Conservation (phyloP, 805 yeast genomes). For the Saturnispora mendoncae region DNA sequence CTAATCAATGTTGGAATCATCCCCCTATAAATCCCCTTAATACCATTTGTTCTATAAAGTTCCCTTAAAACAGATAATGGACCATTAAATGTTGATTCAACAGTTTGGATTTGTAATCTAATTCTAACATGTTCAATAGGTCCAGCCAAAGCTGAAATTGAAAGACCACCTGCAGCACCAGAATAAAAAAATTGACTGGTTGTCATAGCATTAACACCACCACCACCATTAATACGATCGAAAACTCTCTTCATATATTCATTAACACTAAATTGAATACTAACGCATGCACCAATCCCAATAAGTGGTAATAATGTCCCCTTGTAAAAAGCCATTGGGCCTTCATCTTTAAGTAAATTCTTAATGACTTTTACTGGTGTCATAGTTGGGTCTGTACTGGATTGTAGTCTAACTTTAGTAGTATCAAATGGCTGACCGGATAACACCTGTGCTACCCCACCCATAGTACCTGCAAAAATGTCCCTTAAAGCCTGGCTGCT, state of each 20-base stretch:
- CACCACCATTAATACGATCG: constrained; percentile 33
- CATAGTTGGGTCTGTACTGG: constrained; percentile 63
- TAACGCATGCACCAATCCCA: constrained; percentile 97
- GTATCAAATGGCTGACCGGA: constrained; percentile 97
- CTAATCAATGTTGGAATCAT: constrained; percentile 72
- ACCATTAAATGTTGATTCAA: constrained; percentile 41
- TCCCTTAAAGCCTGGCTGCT: constrained; percentile 55
- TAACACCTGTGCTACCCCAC: constrained; percentile 92
- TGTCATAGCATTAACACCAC: constrained; percentile 38
- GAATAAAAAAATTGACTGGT: constrained; percentile 65
- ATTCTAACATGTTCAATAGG: constrained; percentile 96
- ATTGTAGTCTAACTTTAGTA: constrained; percentile 85
- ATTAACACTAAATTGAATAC: constrained; percentile 91
- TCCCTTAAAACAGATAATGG: constrained; percentile 65
- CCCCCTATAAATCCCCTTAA: constrained; percentile 58
- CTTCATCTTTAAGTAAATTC: constrained; percentile 68
- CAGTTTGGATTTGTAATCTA: constrained; percentile 80
- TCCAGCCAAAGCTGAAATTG: constrained; percentile 80
- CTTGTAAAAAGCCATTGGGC: constrained; percentile 78
- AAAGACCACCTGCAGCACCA: constrained; percentile 89
- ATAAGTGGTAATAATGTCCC: constrained; percentile 90
- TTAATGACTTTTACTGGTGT: constrained; percentile 66
- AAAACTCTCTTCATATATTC: constrained; percentile 87
- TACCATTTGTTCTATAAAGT: constrained; percentile 45
- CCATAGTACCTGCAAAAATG: constrained; percentile 83